Base-by-base conservation (phyloP, 805 yeast genomes). In the Starmera pachycereana region DNA sequence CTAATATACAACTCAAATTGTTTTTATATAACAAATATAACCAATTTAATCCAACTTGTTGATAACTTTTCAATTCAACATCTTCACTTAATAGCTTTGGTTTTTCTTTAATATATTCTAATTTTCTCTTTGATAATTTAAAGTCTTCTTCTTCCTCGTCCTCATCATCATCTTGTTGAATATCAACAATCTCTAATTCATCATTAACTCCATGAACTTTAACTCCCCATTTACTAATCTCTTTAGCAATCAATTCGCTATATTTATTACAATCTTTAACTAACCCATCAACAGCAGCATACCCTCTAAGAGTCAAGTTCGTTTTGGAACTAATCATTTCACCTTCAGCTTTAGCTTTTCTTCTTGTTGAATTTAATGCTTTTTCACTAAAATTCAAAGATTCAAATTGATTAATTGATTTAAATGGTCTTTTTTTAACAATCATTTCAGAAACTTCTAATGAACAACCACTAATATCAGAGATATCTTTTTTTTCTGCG, bases 1-100 rank as follows among this genome's bases (percentile, higher is more conserved):
- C 99, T 37, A 92, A 66, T 41, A 92, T 92, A 63, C 98, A 89
- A 7, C 96, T 87, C 41, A 92, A 68, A 13, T 77, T 71, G 54
- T 82, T 77, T 43, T 75, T 76, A 58, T 90, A 92, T 28, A 92
- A 67, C 40, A 90, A 60, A 45, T 79, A 71, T 40, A 92, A 66
- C 99, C 99, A 92, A 58, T 92, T 92, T 39, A 92, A 64, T 36
- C 99, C 99, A n/a, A 89, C 95, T 51, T 88, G 92, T 65, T 92
- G 99, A 60, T 92, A 92, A 53, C 76, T 79, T 53, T 90, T 92
- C 51, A 92, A 67, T 32, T 73, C 74, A 13, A 86, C 68, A 16
- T 75, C 83, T 0, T 65, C 67, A 2, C 86, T 65, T 45, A 92
- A 60, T 32, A 81, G 60, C 12, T 61, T 56, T 2, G 99, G 99